Conservation (phyloP, 73 alveolate genomes). For the Paramecium bursaria region DNA sequence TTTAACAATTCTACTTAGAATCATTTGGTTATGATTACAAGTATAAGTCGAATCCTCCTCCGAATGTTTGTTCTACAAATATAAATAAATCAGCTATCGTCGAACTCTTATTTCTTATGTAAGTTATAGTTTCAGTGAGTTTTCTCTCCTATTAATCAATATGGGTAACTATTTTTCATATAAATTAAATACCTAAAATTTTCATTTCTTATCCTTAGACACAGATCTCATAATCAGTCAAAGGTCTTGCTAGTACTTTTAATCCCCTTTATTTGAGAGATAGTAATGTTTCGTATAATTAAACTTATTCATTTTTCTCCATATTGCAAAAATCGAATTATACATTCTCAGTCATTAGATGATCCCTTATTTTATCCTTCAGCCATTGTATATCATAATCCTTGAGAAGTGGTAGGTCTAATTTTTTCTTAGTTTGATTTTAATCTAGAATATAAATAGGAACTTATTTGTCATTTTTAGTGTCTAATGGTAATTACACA, state of each 20-base stretch:
- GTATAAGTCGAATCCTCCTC: constrained; percentile 13
- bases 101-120: not conserved
- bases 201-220: not conserved
- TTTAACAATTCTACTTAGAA: constrained; percentile 10
- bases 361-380: constrained; percentile 5
- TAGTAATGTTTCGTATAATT: not conserved
- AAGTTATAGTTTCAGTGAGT: constrained; percentile 21
- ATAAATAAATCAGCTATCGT: constrained; percentile 2
- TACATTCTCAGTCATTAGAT: constrained; percentile 1
- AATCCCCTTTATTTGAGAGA: not conserved
- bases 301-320: not conserved
- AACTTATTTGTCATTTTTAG: constrained; percentile 1
- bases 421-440: not conserved
- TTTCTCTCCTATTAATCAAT: not conserved
- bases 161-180: too few species aligned
- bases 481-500: constrained; percentile 15
- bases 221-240: not conserved
- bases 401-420: not conserved
- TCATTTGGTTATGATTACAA: constrained; percentile 19
- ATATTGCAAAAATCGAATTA: not conserved
- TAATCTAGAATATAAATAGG: constrained; percentile 12
- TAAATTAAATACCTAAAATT: too few species aligned
- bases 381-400: constrained; percentile 16
- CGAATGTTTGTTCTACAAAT: constrained; percentile 10
- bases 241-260: constrained; percentile 22